Evolutionary conservation across 768 basidiomycete genomes (phyloP), one percentile per base, ranked within the genome.

Genomic region (Auricularia cornea): DNA sequence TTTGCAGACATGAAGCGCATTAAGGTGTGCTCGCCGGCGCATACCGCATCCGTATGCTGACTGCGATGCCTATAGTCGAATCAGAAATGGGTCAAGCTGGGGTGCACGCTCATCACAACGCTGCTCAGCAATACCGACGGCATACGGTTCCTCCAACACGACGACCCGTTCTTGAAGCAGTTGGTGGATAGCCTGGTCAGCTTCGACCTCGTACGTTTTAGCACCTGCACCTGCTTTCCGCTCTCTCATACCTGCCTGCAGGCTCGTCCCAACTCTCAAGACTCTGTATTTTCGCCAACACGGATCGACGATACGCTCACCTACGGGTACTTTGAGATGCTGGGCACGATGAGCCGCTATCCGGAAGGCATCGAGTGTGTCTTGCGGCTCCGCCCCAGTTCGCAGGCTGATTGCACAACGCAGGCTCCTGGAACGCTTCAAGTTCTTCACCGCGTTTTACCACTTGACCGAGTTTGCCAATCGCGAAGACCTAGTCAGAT

Each of bases 371-470:
- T 95, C 28, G 90, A 92, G 94, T 95, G 41, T 12, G 28, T 60
- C 20, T 51, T 40, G 29, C 28, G 31, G n/a, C 63, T 18, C n/a
- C 26, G 62, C n/a, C 64, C 64, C 60, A n/a, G 26, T 11, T 35
- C 41, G 44, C 59, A 48, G 40, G 35, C n/a, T 33, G n/a, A 18
- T 23, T 28, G 16, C 64, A 96, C 8, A 10, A 38, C 35, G 35
- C 35, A 38, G 35, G 35, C 76, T 98, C 16, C 76, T 99, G 73
- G 94, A 97, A 74, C 90, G 90, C 68, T 89, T 89, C 75, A 91
- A 90, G 69, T 83, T 98, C 30, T 98, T 98, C 73, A 98, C 94
- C 0, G 89, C 92, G 0, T 95, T 98, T 73, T 98, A 98, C 71
- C 95, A 94, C 71, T 76, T 98, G 52, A 92, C 89, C 70, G 97